These are phyloP conservation scores for Penicillium longicatenatum DNA, from an alignment of 495 filamentous ascomycete genomes.

Conservation along the genomic window DNA sequence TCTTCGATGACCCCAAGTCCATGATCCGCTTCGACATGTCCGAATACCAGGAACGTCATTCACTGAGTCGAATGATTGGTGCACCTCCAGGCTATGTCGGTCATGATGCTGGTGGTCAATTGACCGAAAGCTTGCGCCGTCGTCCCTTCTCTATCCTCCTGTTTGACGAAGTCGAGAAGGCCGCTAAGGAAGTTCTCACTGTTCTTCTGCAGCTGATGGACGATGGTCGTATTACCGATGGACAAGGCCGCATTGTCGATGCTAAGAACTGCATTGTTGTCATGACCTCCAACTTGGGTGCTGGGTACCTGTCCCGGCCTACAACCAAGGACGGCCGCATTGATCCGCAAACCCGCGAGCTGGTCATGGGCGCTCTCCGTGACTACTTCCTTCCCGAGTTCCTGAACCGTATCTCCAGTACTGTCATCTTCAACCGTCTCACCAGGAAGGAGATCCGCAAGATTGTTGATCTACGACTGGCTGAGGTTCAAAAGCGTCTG, in stretches of 20 bases:
- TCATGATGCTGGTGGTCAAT: conserved; percentile 92
- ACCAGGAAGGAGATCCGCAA: conserved; percentile 83
- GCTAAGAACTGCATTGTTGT: conserved; percentile 98
- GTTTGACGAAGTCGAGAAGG: conserved; percentile 98
- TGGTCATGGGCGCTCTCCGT: conserved; percentile 86
- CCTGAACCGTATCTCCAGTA: conserved; percentile 92
- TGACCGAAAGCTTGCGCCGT: conserved; percentile 90
- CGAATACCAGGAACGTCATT: conserved; percentile 97
- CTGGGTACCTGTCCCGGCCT: conserved; percentile 84
- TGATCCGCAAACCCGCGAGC: conserved; percentile 80
- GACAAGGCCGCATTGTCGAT: conserved; percentile 91
- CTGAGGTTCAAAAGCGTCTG: conserved; percentile 89
- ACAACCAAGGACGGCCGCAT: conserved; percentile 78
- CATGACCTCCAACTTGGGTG: conserved; percentile 97
- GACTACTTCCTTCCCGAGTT: conserved; percentile 98
- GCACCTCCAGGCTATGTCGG: conserved; percentile 97
- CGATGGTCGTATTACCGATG: conserved; percentile 97
- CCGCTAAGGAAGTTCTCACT: conserved; percentile 95
- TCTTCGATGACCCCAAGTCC: conserved; percentile 94
- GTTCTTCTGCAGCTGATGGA: conserved; percentile 98
- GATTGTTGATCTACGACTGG: conserved; percentile 90
- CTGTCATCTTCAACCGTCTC: conserved; percentile 98
- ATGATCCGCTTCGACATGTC: conserved; percentile 99
- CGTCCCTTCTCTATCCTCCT: conserved; percentile 96
- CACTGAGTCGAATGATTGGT: conserved; percentile 95